Evolutionary conservation across 2,329 filamentous ascomycete genomes (phyloP), one percentile per base, ranked within the genome.

Genomic region (Sclerotinia borealis): DNA sequence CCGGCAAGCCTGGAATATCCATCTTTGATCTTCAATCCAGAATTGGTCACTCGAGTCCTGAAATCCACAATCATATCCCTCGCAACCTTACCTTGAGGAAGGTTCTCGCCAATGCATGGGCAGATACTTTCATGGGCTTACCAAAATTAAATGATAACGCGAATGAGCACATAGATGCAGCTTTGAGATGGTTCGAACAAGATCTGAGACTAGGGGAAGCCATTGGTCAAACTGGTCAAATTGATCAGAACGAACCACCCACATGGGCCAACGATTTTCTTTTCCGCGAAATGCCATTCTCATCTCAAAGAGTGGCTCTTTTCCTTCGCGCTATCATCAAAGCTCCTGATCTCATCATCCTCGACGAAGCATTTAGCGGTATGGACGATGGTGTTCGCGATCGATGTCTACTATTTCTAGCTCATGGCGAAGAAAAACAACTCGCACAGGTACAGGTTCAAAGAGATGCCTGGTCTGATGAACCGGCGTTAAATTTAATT

Each of bases 61-160:
- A 98, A 74, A 90, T 98, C 5, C 93, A 98, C 72, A 88, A 91
- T 59, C 92, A 96, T 75, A 97, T 98, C 78, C 93, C 95, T 0
- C 87, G 88, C 55, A 80, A 83, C 41, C 79, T 96, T 52, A 88
- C 87, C 0, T 78, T 96, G 11, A 84, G 91, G 2, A 82, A 88
- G 56, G 84, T 91, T 0, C 75, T 99, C 0, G 91, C 95, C 73
- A 93, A 88, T 56, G 92, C 93, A 0, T 98, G 92, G 88, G 89
- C 92, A 1, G 91, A 96, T 64, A 96, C 95, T 0, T 96, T 96
- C 69, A 81, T 89, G 19, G 82, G 86, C 1, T 85, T 82, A 66
- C 88, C 95, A 0, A 82, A 79, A 49, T 78, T 98, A 1, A 81
- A 85, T 43, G 73, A 78, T 0, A 76, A 82, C 11, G 84, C 85